Evolutionary conservation across 345 rosid species (phyloP).

Genomic region (Heritiera littoralis): DNA sequence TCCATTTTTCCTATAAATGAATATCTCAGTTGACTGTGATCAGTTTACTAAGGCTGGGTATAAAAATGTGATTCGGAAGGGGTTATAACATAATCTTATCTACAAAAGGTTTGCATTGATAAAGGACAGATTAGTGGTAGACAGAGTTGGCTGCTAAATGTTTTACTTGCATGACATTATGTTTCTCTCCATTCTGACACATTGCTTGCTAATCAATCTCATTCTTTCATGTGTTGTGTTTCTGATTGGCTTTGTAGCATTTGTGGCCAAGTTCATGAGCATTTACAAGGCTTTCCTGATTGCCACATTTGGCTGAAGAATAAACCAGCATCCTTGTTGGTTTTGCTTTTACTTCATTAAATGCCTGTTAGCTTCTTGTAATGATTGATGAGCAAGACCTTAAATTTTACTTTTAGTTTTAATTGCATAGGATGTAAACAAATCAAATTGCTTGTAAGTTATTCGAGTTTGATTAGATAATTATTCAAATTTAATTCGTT

Average conservation of each 20-base stretch:
- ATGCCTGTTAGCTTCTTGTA: not conserved
- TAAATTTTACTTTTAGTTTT: not conserved
- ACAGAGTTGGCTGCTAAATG: not conserved
- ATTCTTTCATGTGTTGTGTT: not conserved
- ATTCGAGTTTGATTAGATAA: too few species aligned
- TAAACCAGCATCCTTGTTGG: not conserved
- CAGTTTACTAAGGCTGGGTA: not conserved
- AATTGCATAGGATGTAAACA: not conserved
- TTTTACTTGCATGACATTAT: not conserved
- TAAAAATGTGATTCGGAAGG: not conserved
- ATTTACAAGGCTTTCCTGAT: constrained; percentile 83
- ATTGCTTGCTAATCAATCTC: not conserved
- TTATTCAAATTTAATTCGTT: too few species aligned
- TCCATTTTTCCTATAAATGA: not conserved
- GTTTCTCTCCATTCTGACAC: not conserved
- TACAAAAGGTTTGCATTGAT: not conserved
- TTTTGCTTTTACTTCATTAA: not conserved
- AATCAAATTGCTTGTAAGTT: too few species aligned
- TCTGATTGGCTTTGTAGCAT: constrained; percentile 51
- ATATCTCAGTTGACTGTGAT: not conserved
- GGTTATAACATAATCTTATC: not conserved
- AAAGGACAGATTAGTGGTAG: too few species aligned
- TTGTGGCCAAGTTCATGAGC: constrained; percentile 97
- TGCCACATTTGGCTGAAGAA: constrained; percentile 69
- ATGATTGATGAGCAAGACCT: not conserved